Conservation (phyloP, 192 early-diverging fungal genomes). For the Gonapodya prolifera region DNA sequence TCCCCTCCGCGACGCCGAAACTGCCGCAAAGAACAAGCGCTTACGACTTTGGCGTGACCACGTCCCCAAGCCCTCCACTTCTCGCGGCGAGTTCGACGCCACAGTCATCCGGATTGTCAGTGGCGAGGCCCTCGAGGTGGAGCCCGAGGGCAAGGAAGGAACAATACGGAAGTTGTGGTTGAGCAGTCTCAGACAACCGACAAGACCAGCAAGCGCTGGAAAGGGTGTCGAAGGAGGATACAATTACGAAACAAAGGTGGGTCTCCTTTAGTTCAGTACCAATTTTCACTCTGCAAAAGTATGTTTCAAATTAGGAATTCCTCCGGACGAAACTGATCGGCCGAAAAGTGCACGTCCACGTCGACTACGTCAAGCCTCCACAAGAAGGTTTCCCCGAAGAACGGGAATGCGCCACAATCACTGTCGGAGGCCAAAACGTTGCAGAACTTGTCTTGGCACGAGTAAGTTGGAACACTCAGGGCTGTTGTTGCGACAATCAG, state of each 20-base stretch:
- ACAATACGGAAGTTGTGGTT: slow-evolving; percentile 47
- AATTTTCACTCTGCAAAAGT: too few species aligned
- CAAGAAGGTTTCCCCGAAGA: slow-evolving; percentile 65
- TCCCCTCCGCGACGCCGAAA: slow-evolving; percentile 67
- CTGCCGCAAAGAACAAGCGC: slow-evolving; percentile 59
- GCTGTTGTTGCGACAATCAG: neutral
- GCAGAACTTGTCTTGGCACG: slow-evolving; percentile 30
- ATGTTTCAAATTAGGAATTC: too few species aligned
- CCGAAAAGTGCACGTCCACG: slow-evolving; percentile 50
- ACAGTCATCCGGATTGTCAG: slow-evolving; percentile 34
- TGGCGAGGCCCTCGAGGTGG: slow-evolving; percentile 39
- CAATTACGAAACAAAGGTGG: too few species aligned
- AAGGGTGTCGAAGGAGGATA: slow-evolving; percentile 67
- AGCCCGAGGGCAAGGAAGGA: slow-evolving; percentile 27
- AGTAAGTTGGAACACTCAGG: too few species aligned
- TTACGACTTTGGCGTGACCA: slow-evolving; percentile 76
- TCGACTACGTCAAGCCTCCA: slow-evolving; percentile 88
- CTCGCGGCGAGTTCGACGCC: slow-evolving; percentile 35
- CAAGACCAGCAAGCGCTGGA: too few species aligned
- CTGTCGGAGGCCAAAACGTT: slow-evolving; percentile 39
- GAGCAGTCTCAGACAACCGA: slow-evolving; percentile 46
- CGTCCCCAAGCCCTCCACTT: slow-evolving; percentile 37
- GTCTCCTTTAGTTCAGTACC: too few species aligned
- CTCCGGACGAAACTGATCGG: slow-evolving; percentile 81
- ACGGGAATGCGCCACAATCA: slow-evolving; percentile 78